Conservation (phyloP, 2,329 filamentous ascomycete genomes). For the Escovopsis sp. region DNA sequence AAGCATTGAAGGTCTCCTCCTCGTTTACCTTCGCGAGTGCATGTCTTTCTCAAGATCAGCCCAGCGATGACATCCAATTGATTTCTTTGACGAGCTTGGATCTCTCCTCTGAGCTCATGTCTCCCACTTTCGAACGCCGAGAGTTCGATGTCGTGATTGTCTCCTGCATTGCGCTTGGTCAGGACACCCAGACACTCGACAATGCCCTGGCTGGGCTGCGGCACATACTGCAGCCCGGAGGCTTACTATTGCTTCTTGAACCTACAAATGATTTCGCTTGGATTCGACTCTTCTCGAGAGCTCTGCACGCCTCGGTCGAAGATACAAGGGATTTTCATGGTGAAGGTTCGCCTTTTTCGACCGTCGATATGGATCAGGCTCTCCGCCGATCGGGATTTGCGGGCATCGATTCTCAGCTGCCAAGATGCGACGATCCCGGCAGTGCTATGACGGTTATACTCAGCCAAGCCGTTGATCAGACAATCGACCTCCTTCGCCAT, state of each 20-base stretch:
- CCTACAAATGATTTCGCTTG: neutral
- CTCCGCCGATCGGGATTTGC: constrained; percentile 3
- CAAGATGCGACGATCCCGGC: constrained; percentile 1
- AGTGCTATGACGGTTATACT: constrained; percentile 1
- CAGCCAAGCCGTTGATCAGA: neutral
- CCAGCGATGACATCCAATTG: neutral
- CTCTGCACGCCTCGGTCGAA: neutral
- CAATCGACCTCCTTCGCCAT: neutral
- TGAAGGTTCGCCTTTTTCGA: constrained; percentile 1
- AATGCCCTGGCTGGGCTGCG: neutral
- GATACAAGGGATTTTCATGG: constrained; percentile 6
- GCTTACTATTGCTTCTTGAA: neutral
- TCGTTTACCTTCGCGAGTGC: neutral
- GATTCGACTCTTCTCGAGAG: neutral
- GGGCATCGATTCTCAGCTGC: constrained; percentile 3
- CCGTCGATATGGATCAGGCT: neutral
- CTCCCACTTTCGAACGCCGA: neutral
- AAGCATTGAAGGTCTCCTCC: neutral
- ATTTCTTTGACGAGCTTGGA: neutral
- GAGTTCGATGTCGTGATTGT: constrained; percentile 21
- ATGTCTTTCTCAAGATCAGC: no score
- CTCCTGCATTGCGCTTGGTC: constrained; percentile 14
- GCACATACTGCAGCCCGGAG: neutral
- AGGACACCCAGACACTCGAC: constrained; percentile 2
- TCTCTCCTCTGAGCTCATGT: neutral